Evolutionary conservation across 495 filamentous ascomycete genomes (phyloP).

Genomic region (Aspergillus ellipticus): DNA sequence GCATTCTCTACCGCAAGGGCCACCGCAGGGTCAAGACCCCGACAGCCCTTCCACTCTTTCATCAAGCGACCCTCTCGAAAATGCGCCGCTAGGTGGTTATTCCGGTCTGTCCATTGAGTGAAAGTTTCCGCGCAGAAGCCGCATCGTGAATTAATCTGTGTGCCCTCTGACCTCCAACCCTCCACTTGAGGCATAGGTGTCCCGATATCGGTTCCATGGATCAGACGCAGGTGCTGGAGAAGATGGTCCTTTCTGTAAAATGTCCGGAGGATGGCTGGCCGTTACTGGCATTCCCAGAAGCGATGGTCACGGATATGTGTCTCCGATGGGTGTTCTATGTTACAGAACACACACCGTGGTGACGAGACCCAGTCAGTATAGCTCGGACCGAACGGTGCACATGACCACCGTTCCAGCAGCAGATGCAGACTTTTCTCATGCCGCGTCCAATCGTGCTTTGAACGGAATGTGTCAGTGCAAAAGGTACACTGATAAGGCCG

Average conservation of each 20-base stretch:
- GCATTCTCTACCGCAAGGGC: conserved; percentile 60
- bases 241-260: conserved; percentile 82
- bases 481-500: conserved; percentile 69
- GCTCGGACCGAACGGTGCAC: conserved; percentile 53
- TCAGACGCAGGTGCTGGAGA: conserved; percentile 67
- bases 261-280: conserved; percentile 51
- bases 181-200: conserved; percentile 56
- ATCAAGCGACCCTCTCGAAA: conserved; percentile 59
- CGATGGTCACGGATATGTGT: conserved; percentile 48
- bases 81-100: conserved; percentile 60
- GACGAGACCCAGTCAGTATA: too few species aligned
- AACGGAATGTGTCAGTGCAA: conserved; percentile 73
- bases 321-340: conserved; percentile 12
- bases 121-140: conserved; percentile 61
- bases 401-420: conserved; percentile 69
- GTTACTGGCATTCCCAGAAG: conserved; percentile 60
- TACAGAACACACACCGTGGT: conserved; percentile 23
- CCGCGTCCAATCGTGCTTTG: conserved; percentile 77
- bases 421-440: conserved; percentile 77
- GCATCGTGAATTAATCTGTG: conserved; percentile 57
- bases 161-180: conserved; percentile 59
- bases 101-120: conserved; percentile 54
- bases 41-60: conserved; percentile 64
- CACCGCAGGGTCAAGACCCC: conserved; percentile 61
- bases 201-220: conserved; percentile 62